Conservation (phyloP, 192 early-diverging fungal genomes). For the Umbelopsis ramanniana region DNA sequence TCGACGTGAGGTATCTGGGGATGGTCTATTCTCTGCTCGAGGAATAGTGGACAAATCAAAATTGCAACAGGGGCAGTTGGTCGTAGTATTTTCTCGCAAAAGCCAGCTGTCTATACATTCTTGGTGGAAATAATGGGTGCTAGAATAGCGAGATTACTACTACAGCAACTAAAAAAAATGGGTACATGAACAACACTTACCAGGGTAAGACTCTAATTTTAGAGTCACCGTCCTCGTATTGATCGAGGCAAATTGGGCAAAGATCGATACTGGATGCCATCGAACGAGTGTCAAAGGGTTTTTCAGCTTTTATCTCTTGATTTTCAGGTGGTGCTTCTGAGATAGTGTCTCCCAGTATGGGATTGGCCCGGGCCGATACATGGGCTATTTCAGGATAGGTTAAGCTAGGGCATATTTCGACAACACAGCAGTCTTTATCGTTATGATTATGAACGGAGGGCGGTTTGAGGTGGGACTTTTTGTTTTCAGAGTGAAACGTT, state of each 20-base stretch:
- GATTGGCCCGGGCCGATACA: background rate
- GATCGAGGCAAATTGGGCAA: slow-evolving; percentile 8
- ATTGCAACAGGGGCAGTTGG: slow-evolving; percentile 19
- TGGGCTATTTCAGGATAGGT: background rate
- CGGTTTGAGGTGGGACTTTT: background rate
- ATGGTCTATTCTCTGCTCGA: background rate
- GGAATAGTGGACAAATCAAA: background rate
- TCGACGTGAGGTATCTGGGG: background rate
- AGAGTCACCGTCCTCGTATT: background rate
- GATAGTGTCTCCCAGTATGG: background rate
- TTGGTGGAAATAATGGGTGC: slow-evolving; percentile 2
- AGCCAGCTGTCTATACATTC: slow-evolving; percentile 12
- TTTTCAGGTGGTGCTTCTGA: too few species aligned
- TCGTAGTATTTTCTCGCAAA: slow-evolving; percentile 5
- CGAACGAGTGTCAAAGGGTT: background rate
- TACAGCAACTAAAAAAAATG: background rate
- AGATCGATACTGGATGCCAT: background rate
- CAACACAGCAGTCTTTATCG: background rate
- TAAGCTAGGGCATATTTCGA: background rate
- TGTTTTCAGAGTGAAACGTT: background rate
- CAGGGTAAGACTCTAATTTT: slow-evolving; percentile 9
- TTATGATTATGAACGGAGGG: too few species aligned
- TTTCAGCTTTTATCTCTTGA: background rate
- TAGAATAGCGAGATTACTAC: background rate
- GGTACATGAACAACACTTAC: background rate